Evolutionary conservation across 495 filamentous ascomycete genomes (phyloP).

Genomic region (Glarea lozoyensis): DNA sequence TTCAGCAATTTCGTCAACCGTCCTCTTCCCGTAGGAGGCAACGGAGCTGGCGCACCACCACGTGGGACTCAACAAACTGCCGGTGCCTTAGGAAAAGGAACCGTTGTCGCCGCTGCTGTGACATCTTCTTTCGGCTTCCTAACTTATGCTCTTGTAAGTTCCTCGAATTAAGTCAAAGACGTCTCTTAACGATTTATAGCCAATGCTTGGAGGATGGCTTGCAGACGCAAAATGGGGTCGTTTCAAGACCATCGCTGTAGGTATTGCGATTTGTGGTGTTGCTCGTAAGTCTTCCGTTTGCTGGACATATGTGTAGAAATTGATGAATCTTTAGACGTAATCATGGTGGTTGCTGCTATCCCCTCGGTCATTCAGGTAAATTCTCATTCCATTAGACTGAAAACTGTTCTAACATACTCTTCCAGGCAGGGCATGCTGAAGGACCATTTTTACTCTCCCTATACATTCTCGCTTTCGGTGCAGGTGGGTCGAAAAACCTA

Average conservation of each 20-base stretch:
- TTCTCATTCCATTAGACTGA: no score
- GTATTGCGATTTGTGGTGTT: conserved; percentile 50
- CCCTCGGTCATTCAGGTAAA: conserved; percentile 46
- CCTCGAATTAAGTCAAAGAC: not conserved
- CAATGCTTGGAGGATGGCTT: conserved; percentile 45
- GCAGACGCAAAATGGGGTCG: conserved; percentile 48
- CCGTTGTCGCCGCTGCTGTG: conserved; percentile 48
- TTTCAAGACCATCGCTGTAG: conserved; percentile 53
- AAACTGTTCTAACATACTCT: no score
- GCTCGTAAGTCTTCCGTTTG: conserved; percentile 38
- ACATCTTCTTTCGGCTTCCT: conserved; percentile 48
- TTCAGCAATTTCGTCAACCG: conserved; percentile 64
- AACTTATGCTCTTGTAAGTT: conserved; percentile 34
- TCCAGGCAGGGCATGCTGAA: conserved; percentile 39
- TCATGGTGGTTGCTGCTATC: conserved; percentile 49
- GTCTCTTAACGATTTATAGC: conserved; percentile 16
- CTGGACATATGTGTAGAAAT: not conserved
- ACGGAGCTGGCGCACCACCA: conserved; percentile 52
- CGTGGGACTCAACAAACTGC: conserved; percentile 28
- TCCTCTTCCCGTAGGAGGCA: conserved; percentile 48
- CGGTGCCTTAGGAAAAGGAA: conserved; percentile 59
- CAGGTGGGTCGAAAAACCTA: conserved; percentile 42
- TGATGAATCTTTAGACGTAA: conserved; percentile 32
- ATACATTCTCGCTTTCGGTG: conserved; percentile 49
- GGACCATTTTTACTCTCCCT: conserved; percentile 49